These are phyloP conservation scores for Cyclotella atomus DNA, from an alignment of 108 stramenopile genomes.

Conservation along the genomic window DNA sequence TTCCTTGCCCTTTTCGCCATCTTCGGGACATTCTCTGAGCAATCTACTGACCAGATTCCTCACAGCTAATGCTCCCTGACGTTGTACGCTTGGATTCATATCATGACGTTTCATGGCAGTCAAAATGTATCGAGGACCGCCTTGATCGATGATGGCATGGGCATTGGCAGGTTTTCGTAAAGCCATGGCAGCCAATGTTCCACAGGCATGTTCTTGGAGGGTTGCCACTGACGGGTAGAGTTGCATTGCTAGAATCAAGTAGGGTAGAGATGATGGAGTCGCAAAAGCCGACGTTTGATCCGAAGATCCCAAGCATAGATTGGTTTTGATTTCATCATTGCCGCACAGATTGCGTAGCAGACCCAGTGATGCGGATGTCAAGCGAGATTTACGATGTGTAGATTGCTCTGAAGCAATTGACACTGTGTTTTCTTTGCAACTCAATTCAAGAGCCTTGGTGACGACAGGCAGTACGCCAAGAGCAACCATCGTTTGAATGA, in stretches of 20 bases:
- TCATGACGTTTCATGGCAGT: constrained; percentile 76
- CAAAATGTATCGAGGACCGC: constrained; percentile 56
- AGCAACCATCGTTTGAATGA: constrained; percentile 83
- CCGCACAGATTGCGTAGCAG: constrained; percentile 85
- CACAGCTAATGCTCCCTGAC: constrained; percentile 86
- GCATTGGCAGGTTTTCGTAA: constrained; percentile 84
- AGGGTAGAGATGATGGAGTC: constrained; percentile 28
- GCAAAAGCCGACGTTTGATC: constrained; percentile 47
- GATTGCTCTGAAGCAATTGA: neutral
- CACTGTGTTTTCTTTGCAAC: constrained; percentile 16
- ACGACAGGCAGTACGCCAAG: constrained; percentile 67
- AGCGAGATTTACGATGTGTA: constrained; percentile 2
- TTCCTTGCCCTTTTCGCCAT: constrained; percentile 3
- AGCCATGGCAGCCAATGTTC: constrained; percentile 86
- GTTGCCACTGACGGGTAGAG: constrained; percentile 23
- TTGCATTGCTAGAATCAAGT: constrained; percentile 57
- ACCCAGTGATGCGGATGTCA: constrained; percentile 66
- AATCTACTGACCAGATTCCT: constrained; percentile 85
- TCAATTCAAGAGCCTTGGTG: constrained; percentile 31
- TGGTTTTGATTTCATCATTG: constrained; percentile 90
- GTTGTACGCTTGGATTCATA: constrained; percentile 61
- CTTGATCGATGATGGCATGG: constrained; percentile 52
- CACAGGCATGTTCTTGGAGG: constrained; percentile 87
- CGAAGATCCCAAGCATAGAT: constrained; percentile 59
- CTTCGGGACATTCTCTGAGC: constrained; percentile 15